Percentiles rank a stretch among this genome's conserved stretches.
Conservation (phyloP, 2,329 filamentous ascomycete genomes). For the Zymoseptoria passerinii region DNA sequence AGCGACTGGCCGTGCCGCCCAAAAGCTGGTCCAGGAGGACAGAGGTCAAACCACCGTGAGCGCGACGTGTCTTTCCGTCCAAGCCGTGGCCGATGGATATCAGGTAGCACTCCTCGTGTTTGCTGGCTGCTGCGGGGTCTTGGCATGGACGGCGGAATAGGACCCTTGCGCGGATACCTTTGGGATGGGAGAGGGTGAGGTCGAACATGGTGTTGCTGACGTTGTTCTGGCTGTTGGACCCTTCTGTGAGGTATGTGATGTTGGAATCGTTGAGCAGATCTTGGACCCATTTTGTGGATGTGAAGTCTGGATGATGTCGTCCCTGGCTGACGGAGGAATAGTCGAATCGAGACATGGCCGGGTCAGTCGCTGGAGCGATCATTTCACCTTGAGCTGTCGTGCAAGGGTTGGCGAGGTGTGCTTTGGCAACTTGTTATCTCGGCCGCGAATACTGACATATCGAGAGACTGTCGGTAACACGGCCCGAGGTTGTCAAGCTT, state of each 20-base stretch:
- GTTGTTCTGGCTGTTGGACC: neutral
- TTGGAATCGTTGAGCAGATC: conserved; percentile 6
- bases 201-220: conserved; percentile 15
- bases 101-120: conserved; percentile 14
- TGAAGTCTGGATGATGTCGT: conserved; percentile 11
- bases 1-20: conserved; percentile 6
- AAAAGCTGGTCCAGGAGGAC: conserved; percentile 17
- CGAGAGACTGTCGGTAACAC: neutral
- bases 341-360: neutral
- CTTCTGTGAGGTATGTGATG: neutral
- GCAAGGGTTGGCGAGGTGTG: neutral
- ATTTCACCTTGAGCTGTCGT: neutral
- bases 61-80: conserved; percentile 18
- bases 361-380: neutral
- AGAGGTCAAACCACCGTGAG: conserved; percentile 18
- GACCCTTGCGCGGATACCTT: conserved; percentile 13
- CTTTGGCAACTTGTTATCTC: neutral
- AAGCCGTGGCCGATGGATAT: conserved; percentile 16
- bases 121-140: conserved; percentile 11
- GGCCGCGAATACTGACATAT: neutral
- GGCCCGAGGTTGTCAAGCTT: too few relatives aligned
- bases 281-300: conserved; percentile 4
- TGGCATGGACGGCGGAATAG: conserved; percentile 10
- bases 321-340: neutral
- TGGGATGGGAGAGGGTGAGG: conserved; percentile 5